Percentiles rank a stretch among this genome's conserved stretches.
phyloP scores from a whole-genome alignment of 768 basidiomycete genomes.

The Trametes punicea region DNA sequence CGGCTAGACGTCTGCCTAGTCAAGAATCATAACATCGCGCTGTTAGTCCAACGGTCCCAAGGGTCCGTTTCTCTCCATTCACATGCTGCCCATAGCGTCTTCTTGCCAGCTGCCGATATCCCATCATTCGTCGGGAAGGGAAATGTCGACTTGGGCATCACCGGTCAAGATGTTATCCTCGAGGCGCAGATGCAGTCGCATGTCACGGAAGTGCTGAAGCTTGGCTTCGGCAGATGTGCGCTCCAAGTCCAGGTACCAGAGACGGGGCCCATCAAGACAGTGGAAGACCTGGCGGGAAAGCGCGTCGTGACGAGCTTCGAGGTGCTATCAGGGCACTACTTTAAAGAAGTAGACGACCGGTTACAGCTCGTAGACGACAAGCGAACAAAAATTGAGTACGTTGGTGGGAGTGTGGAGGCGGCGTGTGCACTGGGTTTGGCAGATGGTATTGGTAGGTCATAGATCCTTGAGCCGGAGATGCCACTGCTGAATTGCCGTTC shows the following conservation, averaged over 20 bases:
- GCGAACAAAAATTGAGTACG: constrained; percentile 85
- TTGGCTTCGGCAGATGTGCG: constrained; percentile 91
- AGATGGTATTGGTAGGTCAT: constrained; percentile 84
- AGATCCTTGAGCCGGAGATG: neutral
- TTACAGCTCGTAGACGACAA: constrained; percentile 49
- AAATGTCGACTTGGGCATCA: constrained; percentile 94
- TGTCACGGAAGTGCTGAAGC: constrained; percentile 74
- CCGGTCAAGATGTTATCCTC: constrained; percentile 95
- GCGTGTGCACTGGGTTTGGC: constrained; percentile 95
- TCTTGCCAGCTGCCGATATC: constrained; percentile 95
- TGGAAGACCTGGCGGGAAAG: constrained; percentile 84
- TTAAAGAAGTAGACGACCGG: constrained; percentile 58
- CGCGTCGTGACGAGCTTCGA: constrained; percentile 95
- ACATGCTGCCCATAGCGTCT: constrained; percentile 55
- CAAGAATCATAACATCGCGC: constrained; percentile 87
- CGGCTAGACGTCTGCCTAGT: constrained; percentile 93
- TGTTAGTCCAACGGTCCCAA: constrained; percentile 52
- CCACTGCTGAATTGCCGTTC: neutral
- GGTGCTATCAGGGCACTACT: constrained; percentile 79
- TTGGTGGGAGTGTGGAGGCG: constrained; percentile 97
- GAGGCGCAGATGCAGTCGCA: constrained; percentile 80
- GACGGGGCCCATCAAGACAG: constrained; percentile 56
- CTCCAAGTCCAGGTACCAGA: constrained; percentile 93
- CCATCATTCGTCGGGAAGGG: constrained; percentile 99
- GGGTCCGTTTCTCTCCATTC: neutral